Percentiles rank a stretch among this genome's conserved stretches.
These are phyloP conservation scores for Pseudogymnoascus sp. DNA, from an alignment of 2,329 filamentous ascomycete genomes.

Conservation along the genomic window DNA sequence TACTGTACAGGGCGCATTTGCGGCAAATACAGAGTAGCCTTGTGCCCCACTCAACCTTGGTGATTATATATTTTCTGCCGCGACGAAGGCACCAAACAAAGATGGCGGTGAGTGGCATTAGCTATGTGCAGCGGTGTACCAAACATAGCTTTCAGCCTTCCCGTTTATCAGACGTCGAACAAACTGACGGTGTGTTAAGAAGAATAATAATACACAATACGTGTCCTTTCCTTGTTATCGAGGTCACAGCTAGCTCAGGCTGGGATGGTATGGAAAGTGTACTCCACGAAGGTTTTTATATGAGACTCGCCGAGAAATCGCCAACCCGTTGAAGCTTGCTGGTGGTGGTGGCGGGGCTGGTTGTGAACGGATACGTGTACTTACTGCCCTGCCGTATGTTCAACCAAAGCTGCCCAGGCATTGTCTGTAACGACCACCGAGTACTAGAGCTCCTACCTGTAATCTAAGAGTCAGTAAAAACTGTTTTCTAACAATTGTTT, in stretches of 20 bases:
- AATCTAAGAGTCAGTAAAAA: neutral
- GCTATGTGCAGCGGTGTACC: neutral
- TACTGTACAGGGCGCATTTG: neutral
- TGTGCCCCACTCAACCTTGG: neutral
- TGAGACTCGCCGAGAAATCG: neutral
- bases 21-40: neutral
- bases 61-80: neutral
- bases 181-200: neutral
- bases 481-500: neutral
- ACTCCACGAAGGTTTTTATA: neutral
- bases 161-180: neutral
- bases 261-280: neutral
- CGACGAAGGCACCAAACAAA: neutral
- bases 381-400: neutral
- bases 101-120: neutral
- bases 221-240: neutral
- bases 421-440: neutral
- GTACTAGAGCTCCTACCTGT: neutral
- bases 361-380: neutral
- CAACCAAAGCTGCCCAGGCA: neutral
- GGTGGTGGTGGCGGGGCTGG: neutral
- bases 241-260: neutral
- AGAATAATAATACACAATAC: neutral
- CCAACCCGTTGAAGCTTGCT: neutral
- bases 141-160: neutral